Evolutionary conservation across 1,284 basidiomycete genomes (phyloP), one percentile per base, ranked within the genome.

Genomic region (Ustilago bromivora): DNA sequence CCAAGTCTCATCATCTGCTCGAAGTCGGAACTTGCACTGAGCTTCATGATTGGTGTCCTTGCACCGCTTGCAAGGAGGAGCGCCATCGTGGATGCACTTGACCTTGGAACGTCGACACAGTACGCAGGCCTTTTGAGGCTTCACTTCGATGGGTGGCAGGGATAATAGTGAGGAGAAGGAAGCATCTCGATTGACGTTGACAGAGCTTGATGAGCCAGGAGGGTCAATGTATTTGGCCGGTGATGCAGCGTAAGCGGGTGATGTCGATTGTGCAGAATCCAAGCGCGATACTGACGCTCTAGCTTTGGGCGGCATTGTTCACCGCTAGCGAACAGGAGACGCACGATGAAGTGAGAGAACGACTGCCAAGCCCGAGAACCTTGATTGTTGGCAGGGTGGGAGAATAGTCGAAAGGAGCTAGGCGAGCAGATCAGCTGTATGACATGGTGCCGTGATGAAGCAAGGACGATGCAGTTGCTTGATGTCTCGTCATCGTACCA

Each of bases 11-110:
- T 82, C 78, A 46, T 77, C 78, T 2, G 79, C 79, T 36, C 82
- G 54, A 12, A 84, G 69, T 17, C 82, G 61, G 51, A 82, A 84
- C 63, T 84, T 82, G 79, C 82, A 84, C 55, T 82, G 79, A 11
- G 65, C 46, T 46, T 76, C 65, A 54, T 76, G 74, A 15, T 76
- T 69, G n/a, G 67, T 73, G 28, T 79, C 80, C 28, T 51, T 61
- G 61, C 82, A 84, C 4, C 82, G 66, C 52, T 72, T 70, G 62
- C 82, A 84, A 15, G 82, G 82, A 8, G 81, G 81, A 11, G 62
- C 69, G 5, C 80, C 81, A 40, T 81, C 79, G 52, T 84, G 77
- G 23, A 81, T 71, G 31, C 82, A 84, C 38, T 81, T 81, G 66
- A 81, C 80, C 54, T 83, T 83, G 58, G 72, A 72, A 10, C 78